Evolutionary conservation across 495 filamentous ascomycete genomes (phyloP).

Genomic region (Bryoglossum gracile): DNA sequence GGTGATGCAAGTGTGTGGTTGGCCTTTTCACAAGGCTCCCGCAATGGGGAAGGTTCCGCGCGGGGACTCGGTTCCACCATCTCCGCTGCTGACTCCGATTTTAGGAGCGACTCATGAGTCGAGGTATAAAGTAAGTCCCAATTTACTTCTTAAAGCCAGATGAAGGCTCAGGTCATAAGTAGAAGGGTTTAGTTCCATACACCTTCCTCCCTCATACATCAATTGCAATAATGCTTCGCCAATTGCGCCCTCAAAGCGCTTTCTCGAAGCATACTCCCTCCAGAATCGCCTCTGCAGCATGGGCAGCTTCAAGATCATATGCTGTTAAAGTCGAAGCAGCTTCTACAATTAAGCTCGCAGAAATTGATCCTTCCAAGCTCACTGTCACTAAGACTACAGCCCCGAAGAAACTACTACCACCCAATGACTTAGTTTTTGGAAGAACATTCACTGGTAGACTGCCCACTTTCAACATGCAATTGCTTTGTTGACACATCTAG

Average conservation of each 20-base stretch:
- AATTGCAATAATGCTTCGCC: conserved; percentile 24
- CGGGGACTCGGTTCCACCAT: not conserved
- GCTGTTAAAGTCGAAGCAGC: conserved; percentile 51
- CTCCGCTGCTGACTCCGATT: conserved; percentile 7
- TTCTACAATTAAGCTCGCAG: conserved; percentile 35
- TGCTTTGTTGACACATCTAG: conserved; percentile 27
- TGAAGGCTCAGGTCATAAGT: too few relatives aligned
- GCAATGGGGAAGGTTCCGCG: too few relatives aligned
- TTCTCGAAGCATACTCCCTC: conserved; percentile 17
- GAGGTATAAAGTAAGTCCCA: too few relatives aligned
- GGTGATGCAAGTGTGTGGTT: not conserved
- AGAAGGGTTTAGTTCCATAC: too few relatives aligned
- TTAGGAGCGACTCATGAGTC: not conserved
- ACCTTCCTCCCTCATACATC: too few relatives aligned
- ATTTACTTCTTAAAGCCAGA: too few relatives aligned
- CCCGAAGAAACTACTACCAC: conserved; percentile 64
- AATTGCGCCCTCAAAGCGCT: conserved; percentile 20
- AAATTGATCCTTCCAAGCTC: conserved; percentile 71
- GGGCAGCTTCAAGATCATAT: conserved; percentile 40
- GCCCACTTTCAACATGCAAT: conserved; percentile 1
- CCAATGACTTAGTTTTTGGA: conserved; percentile 80
- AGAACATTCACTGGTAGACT: conserved; percentile 60
- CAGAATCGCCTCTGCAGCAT: conserved; percentile 23
- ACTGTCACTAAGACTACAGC: conserved; percentile 62
- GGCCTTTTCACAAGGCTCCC: conserved; percentile 12